Evolutionary conservation across 805 yeast species (phyloP).

Genomic region (Starmerella asiatica): DNA sequence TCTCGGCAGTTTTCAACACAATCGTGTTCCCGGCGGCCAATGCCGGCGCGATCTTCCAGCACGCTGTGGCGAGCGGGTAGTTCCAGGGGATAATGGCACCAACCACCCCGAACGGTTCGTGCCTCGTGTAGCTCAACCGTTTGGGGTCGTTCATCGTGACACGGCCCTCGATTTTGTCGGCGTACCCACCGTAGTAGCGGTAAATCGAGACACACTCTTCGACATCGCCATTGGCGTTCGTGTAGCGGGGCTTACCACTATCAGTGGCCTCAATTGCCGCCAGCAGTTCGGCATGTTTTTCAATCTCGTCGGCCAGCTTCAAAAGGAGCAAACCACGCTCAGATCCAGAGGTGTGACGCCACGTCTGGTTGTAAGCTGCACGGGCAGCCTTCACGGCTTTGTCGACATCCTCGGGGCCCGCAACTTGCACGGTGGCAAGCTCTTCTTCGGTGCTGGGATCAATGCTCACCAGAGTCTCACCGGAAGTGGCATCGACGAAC

Average conservation of each 20-base stretch:
- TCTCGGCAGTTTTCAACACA: constrained; percentile 81
- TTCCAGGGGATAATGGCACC: constrained; percentile 97
- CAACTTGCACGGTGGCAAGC: constrained; percentile 58
- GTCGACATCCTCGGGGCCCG: constrained; percentile 66
- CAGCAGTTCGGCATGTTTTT: constrained; percentile 52
- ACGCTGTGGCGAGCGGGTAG: constrained; percentile 84
- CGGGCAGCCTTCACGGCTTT: constrained; percentile 76
- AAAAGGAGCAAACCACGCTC: constrained; percentile 48
- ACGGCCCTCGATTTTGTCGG: constrained; percentile 73
- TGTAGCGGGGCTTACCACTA: constrained; percentile 65
- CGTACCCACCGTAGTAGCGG: constrained; percentile 82
- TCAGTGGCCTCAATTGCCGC: constrained; percentile 77
- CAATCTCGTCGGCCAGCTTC: constrained; percentile 68
- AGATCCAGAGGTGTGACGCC: constrained; percentile 65
- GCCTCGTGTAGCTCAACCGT: constrained; percentile 65
- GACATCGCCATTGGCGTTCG: constrained; percentile 59
- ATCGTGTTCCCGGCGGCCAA: constrained; percentile 80
- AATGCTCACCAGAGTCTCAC: constrained; percentile 46
- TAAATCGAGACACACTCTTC: constrained; percentile 52
- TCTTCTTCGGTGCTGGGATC: constrained; percentile 66
- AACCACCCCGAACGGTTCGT: constrained; percentile 89
- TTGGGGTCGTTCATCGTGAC: constrained; percentile 59
- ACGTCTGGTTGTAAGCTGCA: constrained; percentile 48
- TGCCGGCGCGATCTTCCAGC: constrained; percentile 93
- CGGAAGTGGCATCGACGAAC: constrained; percentile 36